Evolutionary conservation across 768 basidiomycete species (phyloP).

Genomic region (Pisolithus sp.): DNA sequence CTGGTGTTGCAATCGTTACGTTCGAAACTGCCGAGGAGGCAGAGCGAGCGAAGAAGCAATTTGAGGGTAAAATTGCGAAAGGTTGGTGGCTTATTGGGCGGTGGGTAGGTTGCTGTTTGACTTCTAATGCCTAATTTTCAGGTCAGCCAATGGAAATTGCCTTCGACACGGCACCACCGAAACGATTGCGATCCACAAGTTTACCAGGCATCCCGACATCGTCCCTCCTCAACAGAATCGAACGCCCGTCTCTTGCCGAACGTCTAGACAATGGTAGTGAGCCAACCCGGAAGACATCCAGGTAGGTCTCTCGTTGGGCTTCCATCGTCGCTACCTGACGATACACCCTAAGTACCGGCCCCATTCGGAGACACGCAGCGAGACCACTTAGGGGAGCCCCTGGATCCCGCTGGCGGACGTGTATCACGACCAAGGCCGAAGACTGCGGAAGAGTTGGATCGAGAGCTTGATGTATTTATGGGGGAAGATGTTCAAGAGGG

Average conservation of each 20-base stretch:
- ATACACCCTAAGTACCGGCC: conserved; percentile 24
- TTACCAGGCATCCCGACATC: conserved; percentile 38
- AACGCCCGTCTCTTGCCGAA: conserved; percentile 65
- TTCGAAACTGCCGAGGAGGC: conserved; percentile 80
- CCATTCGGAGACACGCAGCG: conserved; percentile 35
- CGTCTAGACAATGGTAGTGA: conserved; percentile 48
- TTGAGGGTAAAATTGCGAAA: conserved; percentile 83
- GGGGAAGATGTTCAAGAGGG: conserved; percentile 39
- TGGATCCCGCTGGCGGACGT: conserved; percentile 26
- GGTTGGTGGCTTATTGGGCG: conserved; percentile 38
- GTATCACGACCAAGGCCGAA: conserved; percentile 46
- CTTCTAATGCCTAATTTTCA: conserved; percentile 22
- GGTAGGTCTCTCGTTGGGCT: conserved; percentile 10
- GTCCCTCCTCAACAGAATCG: conserved; percentile 68
- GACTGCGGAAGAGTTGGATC: conserved; percentile 80
- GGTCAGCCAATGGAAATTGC: conserved; percentile 74
- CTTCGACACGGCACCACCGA: conserved; percentile 47
- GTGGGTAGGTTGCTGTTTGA: not conserved
- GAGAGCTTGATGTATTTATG: conserved; percentile 86
- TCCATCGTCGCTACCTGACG: not conserved
- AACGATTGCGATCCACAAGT: conserved; percentile 41
- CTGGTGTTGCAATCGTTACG: conserved; percentile 71
- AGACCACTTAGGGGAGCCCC: conserved; percentile 16
- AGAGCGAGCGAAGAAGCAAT: conserved; percentile 74
- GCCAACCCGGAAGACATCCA: conserved; percentile 1